Conservation (phyloP, 2,329 filamentous ascomycete species). For the Helotiales sp. region DNA sequence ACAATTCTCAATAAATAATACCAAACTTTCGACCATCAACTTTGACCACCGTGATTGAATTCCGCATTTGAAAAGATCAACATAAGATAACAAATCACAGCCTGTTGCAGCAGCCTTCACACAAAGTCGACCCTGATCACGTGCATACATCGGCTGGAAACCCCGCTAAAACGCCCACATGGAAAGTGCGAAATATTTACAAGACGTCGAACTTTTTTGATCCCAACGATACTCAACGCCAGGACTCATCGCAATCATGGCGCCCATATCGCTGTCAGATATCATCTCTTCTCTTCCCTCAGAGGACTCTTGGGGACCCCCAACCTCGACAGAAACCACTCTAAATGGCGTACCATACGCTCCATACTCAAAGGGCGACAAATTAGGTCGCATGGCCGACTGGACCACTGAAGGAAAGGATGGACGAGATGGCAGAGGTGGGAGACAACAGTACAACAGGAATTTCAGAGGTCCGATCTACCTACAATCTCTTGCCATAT, state of each 20-base stretch:
- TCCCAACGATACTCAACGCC: conserved; percentile 1
- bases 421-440: conserved; percentile 67
- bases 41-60: neutral
- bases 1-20: neutral
- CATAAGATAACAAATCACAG: too few relatives aligned
- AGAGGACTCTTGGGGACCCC: conserved; percentile 84
- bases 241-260: conserved; percentile 41
- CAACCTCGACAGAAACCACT: conserved; percentile 80
- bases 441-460: conserved; percentile 85
- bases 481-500: conserved; percentile 10
- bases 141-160: neutral
- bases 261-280: conserved; percentile 57
- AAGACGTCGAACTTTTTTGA: conserved; percentile 10
- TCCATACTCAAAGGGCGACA: conserved; percentile 97
- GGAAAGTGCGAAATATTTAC: conserved; percentile 28
- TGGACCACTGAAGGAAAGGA: conserved; percentile 94
- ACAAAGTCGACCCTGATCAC: too few relatives aligned
- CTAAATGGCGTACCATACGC: conserved; percentile 95
- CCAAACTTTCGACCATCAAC: neutral
- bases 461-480: conserved; percentile 77
- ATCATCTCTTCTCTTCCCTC: conserved; percentile 72
- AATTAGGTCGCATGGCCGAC: conserved; percentile 98
- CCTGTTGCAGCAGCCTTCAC: too few relatives aligned
- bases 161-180: conserved; percentile 27
- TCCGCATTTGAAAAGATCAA: neutral